Conservation (phyloP, 257 asterid genomes). For the Petunia secreta region DNA sequence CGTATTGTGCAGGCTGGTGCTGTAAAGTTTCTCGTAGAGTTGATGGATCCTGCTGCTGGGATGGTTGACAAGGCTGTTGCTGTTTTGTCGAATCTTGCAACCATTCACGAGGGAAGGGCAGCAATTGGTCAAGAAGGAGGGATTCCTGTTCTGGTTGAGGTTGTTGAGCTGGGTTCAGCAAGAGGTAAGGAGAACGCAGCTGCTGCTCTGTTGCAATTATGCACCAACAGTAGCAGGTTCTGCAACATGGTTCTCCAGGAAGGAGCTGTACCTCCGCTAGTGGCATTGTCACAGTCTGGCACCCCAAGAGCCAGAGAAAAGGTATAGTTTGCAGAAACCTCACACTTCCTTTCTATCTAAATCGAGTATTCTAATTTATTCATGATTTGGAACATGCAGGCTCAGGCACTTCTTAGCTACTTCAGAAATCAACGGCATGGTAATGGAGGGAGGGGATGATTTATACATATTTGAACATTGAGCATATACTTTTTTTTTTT, state of each 20-base stretch:
- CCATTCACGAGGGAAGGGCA: constrained; percentile 40
- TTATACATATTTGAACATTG: neutral
- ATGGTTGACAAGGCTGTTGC: constrained; percentile 53
- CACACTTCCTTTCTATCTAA: neutral
- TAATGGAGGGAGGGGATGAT: constrained; percentile 42
- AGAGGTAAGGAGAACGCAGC: constrained; percentile 51
- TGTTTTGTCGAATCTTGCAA: constrained; percentile 47
- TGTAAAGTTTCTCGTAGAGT: constrained; percentile 42
- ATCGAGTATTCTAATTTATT: neutral
- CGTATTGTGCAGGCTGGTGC: constrained; percentile 49
- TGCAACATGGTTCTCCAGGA: constrained; percentile 48
- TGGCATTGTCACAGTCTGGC: constrained; percentile 46
- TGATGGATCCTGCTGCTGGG: constrained; percentile 52
- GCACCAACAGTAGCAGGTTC: constrained; percentile 43
- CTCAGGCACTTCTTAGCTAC: constrained; percentile 47
- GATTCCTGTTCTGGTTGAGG: constrained; percentile 45
- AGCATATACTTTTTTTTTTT: neutral
- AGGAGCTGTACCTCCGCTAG: constrained; percentile 50
- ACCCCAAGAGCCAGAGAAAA: constrained; percentile 52
- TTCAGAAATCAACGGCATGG: constrained; percentile 50
- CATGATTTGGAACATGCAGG: constrained; percentile 33
- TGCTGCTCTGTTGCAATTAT: constrained; percentile 46
- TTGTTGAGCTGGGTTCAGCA: constrained; percentile 47
- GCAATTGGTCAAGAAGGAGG: constrained; percentile 48
- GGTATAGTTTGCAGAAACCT: constrained; percentile 26